Evolutionary conservation across 2,329 filamentous ascomycete genomes (phyloP).

Genomic region (Aphanocladium album): DNA sequence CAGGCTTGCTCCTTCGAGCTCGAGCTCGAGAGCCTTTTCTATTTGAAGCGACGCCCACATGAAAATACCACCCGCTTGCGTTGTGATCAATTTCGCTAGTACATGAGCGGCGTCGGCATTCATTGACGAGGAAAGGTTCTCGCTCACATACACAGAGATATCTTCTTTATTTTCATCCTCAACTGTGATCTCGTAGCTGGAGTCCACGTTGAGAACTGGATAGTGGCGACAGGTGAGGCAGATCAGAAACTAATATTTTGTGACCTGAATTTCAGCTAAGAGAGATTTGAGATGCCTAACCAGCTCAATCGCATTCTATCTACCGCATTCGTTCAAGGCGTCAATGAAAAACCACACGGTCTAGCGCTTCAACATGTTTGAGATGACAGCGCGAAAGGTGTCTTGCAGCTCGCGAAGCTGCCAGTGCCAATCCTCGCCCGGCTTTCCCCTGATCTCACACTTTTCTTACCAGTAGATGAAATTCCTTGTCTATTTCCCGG

Average conservation of each 20-base stretch:
- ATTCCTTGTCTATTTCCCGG: too few species aligned
- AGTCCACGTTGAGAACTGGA: constrained; percentile 21
- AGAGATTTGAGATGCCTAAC: constrained; percentile 19
- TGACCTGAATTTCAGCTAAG: constrained; percentile 18
- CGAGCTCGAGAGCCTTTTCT: constrained; percentile 15
- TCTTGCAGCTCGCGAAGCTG: constrained; percentile 18
- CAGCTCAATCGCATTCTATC: constrained; percentile 19
- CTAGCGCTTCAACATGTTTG: constrained; percentile 16
- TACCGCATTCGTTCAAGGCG: constrained; percentile 30
- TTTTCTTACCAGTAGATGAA: background rate
- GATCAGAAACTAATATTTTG: constrained; percentile 19
- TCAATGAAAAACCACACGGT: constrained; percentile 28
- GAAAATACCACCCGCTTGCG: constrained; percentile 28
- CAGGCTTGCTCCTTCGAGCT: constrained; percentile 5
- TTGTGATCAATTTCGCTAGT: constrained; percentile 17
- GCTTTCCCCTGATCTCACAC: constrained; percentile 8
- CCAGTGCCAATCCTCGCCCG: constrained; percentile 24
- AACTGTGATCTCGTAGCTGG: constrained; percentile 21
- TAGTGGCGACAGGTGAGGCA: constrained; percentile 30
- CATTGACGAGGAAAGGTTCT: constrained; percentile 14
- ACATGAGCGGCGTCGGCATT: constrained; percentile 1
- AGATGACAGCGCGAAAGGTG: constrained; percentile 19
- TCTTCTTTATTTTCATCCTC: constrained; percentile 28
- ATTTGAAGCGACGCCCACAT: constrained; percentile 32
- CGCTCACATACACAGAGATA: constrained; percentile 25